Conservation (phyloP, 179 eudicot species). For the Amaranthus tricolor region DNA sequence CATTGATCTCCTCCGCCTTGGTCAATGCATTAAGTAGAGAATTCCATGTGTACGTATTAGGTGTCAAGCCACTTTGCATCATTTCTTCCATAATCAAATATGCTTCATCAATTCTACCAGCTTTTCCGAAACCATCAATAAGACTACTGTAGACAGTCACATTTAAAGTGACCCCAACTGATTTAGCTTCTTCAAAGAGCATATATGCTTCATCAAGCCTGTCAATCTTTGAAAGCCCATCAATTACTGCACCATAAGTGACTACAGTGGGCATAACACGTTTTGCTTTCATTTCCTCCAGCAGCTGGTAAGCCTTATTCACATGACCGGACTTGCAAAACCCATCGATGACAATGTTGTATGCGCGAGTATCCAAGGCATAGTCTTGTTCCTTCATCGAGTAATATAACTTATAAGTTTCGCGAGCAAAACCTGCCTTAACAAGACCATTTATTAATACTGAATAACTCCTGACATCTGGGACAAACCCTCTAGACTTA, state of each 20-base stretch:
- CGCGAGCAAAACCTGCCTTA: constrained; percentile 85
- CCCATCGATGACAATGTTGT: constrained; percentile 86
- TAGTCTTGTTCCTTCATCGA: constrained; percentile 85
- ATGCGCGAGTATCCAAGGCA: constrained; percentile 72
- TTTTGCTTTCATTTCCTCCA: constrained; percentile 91
- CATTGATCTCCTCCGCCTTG: constrained; percentile 86
- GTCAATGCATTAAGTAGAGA: constrained; percentile 81
- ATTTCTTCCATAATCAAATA: constrained; percentile 91
- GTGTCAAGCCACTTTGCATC: constrained; percentile 73
- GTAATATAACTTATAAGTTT: constrained; percentile 68
- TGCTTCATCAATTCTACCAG: constrained; percentile 92
- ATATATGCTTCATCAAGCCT: constrained; percentile 98
- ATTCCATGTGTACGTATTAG: constrained; percentile 86
- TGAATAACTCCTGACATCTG: constrained; percentile 83
- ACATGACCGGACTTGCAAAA: constrained; percentile 90
- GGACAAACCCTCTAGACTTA: constrained; percentile 56
- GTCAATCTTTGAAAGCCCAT: constrained; percentile 93
- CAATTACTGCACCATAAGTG: constrained; percentile 91
- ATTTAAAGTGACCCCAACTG: constrained; percentile 61
- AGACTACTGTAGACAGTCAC: constrained; percentile 81
- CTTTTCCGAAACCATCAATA: constrained; percentile 91
- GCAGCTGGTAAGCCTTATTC: constrained; percentile 85
- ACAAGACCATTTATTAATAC: constrained; percentile 83
- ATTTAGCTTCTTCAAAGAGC: constrained; percentile 98
- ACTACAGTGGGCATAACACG: constrained; percentile 73